Evolutionary conservation across 2,329 filamentous ascomycete genomes (phyloP).

Genomic region (Cladosporium cucumerinum): DNA sequence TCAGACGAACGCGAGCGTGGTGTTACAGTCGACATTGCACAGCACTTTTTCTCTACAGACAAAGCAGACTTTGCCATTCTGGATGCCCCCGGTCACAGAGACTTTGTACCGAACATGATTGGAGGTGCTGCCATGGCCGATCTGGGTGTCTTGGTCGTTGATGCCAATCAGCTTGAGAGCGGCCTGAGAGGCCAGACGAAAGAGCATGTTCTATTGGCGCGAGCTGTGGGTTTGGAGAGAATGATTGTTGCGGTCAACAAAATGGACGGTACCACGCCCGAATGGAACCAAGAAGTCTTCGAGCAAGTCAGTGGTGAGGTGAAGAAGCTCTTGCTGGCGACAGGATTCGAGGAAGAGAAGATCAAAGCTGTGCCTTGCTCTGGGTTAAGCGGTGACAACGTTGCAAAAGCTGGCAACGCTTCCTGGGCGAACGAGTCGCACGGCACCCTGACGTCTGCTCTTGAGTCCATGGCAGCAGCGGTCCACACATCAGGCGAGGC

Average conservation of each 20-base stretch:
- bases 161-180: conserved; percentile 91
- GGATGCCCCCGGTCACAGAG: conserved; percentile 88
- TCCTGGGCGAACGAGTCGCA: conserved; percentile 68
- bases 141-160: conserved; percentile 90
- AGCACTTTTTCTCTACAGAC: conserved; percentile 88
- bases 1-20: conserved; percentile 84
- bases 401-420: conserved; percentile 54
- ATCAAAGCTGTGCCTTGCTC: conserved; percentile 87
- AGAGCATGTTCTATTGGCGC: conserved; percentile 84
- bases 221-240: conserved; percentile 85
- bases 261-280: conserved; percentile 68
- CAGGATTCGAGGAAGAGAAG: conserved; percentile 78
- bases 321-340: conserved; percentile 73
- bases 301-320: conserved; percentile 82
- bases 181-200: conserved; percentile 90
- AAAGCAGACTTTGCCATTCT: conserved; percentile 87
- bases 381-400: conserved; percentile 83
- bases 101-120: conserved; percentile 99
- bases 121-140: conserved; percentile 94
- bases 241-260: conserved; percentile 94
- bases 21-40: conserved; percentile 95
- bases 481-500: conserved; percentile 46
- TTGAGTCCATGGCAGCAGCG: conserved; percentile 62
- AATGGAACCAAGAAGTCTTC: conserved; percentile 79
- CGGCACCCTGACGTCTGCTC: conserved; percentile 73